Base-by-base conservation (phyloP, 1,284 basidiomycete species). In the Trichosporon coremiiforme region DNA sequence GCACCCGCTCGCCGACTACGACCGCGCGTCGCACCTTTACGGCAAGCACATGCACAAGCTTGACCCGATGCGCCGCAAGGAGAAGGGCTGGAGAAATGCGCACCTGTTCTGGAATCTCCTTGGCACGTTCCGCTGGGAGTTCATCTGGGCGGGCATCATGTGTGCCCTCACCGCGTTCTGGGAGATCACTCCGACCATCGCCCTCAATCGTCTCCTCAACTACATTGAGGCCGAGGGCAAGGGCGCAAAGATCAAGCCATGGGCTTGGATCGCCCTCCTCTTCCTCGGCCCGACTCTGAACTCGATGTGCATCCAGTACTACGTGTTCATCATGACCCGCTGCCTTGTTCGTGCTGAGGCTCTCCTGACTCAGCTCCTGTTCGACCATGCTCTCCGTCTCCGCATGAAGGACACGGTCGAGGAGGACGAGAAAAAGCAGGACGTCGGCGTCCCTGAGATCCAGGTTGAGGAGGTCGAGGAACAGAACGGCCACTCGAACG, bases 351-450 rank as follows among this genome's bases (percentile, higher is more conserved):
- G 87, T 57, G 77, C 82, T 7, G 89, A 91, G 77, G 86, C 86
- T 2, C 86, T 92, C 66, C 83, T 91, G 66, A 90, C 90, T 0
- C 87, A 91, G 73, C 85, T 91, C 4, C 82, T 91, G 6, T 90
- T 91, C 76, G 89, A 90, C 70, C 90, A 91, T 74, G 85, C 89
- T 1, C 84, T 91, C 3, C 86, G 90, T 47, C 87, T 91, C 53
- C 86, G 90, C 20, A 85, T 91, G 82, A 79, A 78, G 68, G 79
- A 83, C 71, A 69, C 75, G 15, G 72, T 78, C 17, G 81, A 77
- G 15, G 71, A 73, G n/a, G 69, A 74, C 1, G 76, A 78, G 29
- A 41, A 60, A 0, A 12, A 57, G 29, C 15, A 20, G 12, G 67
- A n/a, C 33, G 70, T 41, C 8, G 41, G 55, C n/a, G 65, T 69